These are phyloP conservation scores for Eremothecium sinecaudum DNA, from an alignment of 1,139 yeast species.

Conservation along the genomic window DNA sequence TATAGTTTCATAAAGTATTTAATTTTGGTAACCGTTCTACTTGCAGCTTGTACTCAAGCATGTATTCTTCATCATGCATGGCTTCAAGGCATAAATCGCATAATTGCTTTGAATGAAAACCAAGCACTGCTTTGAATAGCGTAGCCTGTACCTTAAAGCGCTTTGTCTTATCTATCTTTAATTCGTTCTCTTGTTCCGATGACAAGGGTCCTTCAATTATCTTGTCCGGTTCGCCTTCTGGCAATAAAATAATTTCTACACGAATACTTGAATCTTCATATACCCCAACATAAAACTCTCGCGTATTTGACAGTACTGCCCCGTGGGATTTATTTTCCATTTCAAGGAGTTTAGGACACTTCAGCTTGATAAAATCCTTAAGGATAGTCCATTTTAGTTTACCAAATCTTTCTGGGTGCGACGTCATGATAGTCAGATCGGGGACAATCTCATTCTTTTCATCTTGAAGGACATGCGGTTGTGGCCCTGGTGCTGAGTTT, in stretches of 20 bases:
- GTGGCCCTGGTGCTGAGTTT: constrained; percentile 3
- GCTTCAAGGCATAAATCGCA: constrained; percentile 21
- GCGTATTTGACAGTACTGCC: constrained; percentile 11
- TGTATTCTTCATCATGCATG: constrained; percentile 24
- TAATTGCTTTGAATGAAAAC: constrained; percentile 26
- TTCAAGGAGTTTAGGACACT: constrained; percentile 24
- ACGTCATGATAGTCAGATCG: constrained; percentile 6
- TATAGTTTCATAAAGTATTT: background rate
- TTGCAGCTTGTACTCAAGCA: constrained; percentile 21
- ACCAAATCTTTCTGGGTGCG: constrained; percentile 22
- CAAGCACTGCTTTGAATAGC: constrained; percentile 26
- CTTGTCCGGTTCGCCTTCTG: constrained; percentile 3
- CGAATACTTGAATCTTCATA: constrained; percentile 26
- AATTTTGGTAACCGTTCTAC: constrained; percentile 17
- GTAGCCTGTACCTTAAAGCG: constrained; percentile 14
- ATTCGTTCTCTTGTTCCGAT: constrained; percentile 3
- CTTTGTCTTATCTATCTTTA: background rate
- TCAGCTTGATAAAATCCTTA: constrained; percentile 29
- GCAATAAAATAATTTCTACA: constrained; percentile 12
- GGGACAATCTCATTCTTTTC: constrained; percentile 4
- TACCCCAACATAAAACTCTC: constrained; percentile 31
- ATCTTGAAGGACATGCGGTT: constrained; percentile 5
- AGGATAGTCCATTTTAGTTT: constrained; percentile 29
- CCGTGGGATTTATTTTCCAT: constrained; percentile 9
- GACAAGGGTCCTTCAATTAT: constrained; percentile 1